Evolutionary conservation across 2,329 filamentous ascomycete species (phyloP).

Genomic region (Rugonectria rugulosa): DNA sequence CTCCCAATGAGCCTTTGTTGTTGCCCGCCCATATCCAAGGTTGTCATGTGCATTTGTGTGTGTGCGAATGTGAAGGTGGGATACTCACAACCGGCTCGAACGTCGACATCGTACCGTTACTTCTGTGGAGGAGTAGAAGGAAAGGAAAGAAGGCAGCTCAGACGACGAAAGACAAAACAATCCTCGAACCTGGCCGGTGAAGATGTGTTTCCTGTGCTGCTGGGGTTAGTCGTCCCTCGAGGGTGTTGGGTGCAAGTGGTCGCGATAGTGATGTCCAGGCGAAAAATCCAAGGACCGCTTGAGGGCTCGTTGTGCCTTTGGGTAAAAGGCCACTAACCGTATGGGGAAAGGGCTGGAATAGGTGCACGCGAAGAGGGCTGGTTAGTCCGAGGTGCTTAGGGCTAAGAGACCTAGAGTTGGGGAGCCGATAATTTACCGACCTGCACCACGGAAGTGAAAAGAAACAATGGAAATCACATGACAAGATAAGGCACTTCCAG

Average conservation of each 20-base stretch:
- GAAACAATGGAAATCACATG: background rate
- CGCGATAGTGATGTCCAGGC: constrained; percentile 49
- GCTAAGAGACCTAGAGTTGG: constrained; percentile 49
- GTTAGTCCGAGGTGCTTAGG: constrained; percentile 46
- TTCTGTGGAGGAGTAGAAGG: constrained; percentile 38
- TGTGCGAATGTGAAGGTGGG: constrained; percentile 23
- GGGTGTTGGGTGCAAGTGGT: constrained; percentile 48
- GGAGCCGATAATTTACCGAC: constrained; percentile 43
- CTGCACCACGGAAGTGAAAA: constrained; percentile 10
- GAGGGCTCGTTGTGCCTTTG: constrained; percentile 52
- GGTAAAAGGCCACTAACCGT: constrained; percentile 43
- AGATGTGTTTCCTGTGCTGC: constrained; percentile 51
- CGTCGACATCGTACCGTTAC: constrained; percentile 66
- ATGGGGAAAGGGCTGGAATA: constrained; percentile 40
- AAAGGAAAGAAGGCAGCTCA: constrained; percentile 46
- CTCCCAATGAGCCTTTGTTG: constrained; percentile 12
- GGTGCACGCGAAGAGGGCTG: constrained; percentile 47
- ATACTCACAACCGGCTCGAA: constrained; percentile 76
- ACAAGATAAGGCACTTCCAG: background rate
- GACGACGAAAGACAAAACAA: constrained; percentile 46
- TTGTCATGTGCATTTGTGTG: constrained; percentile 8
- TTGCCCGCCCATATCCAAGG: constrained; percentile 31
- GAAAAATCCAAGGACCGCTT: constrained; percentile 52
- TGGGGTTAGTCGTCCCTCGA: constrained; percentile 53
- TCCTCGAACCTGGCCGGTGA: constrained; percentile 48